Conservation (phyloP, 257 asterid species). For the Mentha longifolia region DNA sequence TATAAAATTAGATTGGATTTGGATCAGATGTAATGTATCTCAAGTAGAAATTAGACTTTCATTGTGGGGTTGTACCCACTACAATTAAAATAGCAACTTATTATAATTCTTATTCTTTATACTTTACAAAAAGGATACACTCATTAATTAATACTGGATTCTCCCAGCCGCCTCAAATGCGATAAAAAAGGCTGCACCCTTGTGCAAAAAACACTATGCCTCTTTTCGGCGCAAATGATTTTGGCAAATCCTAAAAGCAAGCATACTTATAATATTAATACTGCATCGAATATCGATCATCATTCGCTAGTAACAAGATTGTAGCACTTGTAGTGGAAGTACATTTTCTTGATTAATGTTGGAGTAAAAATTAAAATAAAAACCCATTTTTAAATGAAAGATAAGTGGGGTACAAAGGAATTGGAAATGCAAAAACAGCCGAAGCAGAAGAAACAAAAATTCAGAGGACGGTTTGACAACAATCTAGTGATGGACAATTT, state of each 20-base stretch:
- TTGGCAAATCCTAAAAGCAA: slow-evolving; percentile 16
- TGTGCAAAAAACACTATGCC: not conserved
- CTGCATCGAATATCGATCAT: too few relatives aligned
- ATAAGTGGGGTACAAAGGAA: slow-evolving; percentile 10
- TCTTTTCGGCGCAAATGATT: slow-evolving; percentile 19
- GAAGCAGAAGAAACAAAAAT: slow-evolving; percentile 26
- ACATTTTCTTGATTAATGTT: too few relatives aligned
- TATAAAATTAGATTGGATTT: too few relatives aligned
- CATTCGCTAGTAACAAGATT: not conserved
- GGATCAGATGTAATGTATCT: too few relatives aligned
- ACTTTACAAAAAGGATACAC: not conserved
- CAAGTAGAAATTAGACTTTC: too few relatives aligned
- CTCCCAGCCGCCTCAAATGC: slow-evolving; percentile 17
- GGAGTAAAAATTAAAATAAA: too few relatives aligned
- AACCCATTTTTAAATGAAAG: not conserved
- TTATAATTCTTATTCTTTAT: not conserved
- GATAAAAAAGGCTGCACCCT: slow-evolving; percentile 20
- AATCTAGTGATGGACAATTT: not conserved
- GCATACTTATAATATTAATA: not conserved
- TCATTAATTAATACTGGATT: not conserved
- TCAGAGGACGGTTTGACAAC: not conserved
- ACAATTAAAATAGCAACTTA: too few relatives aligned
- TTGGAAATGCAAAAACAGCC: slow-evolving; percentile 27
- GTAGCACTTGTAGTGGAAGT: too few relatives aligned
- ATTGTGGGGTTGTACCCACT: too few relatives aligned